A percentile compares a stretch with the other conserved stretches of the same genome.
Conservation (phyloP, 306 rosid species). For the Corylus americana region DNA sequence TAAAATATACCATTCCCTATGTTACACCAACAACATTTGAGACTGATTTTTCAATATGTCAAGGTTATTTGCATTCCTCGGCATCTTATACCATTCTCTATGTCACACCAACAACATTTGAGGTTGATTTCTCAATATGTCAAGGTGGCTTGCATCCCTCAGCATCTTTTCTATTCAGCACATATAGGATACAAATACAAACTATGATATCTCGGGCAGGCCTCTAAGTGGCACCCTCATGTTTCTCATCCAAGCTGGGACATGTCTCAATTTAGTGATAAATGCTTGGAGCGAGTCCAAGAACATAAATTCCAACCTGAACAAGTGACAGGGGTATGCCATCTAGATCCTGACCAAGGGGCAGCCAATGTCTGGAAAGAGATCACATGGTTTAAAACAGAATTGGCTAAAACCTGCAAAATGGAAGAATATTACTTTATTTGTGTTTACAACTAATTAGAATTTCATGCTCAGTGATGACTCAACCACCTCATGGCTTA, state of each 20-base stretch:
- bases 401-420: neutral
- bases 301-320: slow-evolving; percentile 1
- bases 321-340: slow-evolving; percentile 1
- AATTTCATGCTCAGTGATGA: neutral
- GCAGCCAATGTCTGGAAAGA: neutral
- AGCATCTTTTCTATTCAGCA: neutral
- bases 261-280: neutral
- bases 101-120: slow-evolving; percentile 11
- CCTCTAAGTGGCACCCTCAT: neutral
- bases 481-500: neutral
- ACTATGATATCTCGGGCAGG: neutral
- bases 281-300: neutral
- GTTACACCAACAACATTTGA: slow-evolving; percentile 17
- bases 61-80: neutral
- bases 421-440: neutral
- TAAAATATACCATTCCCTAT: neutral
- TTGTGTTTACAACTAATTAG: neutral
- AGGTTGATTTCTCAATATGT: neutral
- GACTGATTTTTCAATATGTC: neutral
- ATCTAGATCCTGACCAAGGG: neutral
- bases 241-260: slow-evolving; percentile 7
- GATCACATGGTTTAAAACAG: neutral
- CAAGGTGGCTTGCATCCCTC: neutral
- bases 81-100: neutral
- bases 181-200: neutral